A percentile compares a stretch with the other conserved stretches of the same genome.
Evolutionary conservation across 371 early-diverging fungal species (phyloP).

Genomic region (Mycotypha africana): DNA sequence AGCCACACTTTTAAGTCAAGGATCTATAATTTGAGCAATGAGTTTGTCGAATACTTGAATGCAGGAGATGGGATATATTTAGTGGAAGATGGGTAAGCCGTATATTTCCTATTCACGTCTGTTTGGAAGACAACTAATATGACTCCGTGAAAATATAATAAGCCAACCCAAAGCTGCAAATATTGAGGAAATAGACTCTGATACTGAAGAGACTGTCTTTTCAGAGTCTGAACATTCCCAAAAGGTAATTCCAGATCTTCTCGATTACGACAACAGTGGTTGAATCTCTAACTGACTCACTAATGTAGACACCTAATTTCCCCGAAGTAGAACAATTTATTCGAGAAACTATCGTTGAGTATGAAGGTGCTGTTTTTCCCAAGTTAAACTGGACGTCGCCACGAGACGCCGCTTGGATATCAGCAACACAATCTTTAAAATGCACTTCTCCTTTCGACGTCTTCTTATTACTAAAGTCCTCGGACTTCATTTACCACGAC

Average conservation of each 20-base stretch:
- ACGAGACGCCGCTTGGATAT: constrained; percentile 90
- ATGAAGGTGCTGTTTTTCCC: constrained; percentile 85
- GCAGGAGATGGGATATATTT: constrained; percentile 83
- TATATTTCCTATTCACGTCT: neutral
- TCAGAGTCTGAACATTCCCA: no score
- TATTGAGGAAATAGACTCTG: constrained; percentile 41
- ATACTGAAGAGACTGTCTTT: constrained; percentile 36
- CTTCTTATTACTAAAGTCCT: constrained; percentile 81
- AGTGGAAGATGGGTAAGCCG: constrained; percentile 58
- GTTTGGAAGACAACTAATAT: neutral
- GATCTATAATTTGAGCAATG: constrained; percentile 63
- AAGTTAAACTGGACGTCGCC: constrained; percentile 95
- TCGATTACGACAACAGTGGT: no score
- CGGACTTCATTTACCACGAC: constrained; percentile 87
- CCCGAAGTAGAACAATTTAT: constrained; percentile 62
- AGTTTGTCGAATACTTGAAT: constrained; percentile 76
- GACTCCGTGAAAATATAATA: neutral
- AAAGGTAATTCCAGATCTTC: no score
- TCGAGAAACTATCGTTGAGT: constrained; percentile 54
- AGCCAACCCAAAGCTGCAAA: constrained; percentile 39
- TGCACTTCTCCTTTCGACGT: constrained; percentile 78
- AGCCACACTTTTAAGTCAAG: constrained; percentile 61
- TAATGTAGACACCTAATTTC: constrained; percentile 41
- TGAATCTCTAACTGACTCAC: no score
- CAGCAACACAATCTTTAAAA: constrained; percentile 69